Percentiles rank a stretch among this genome's conserved stretches.
phyloP scores from a whole-genome alignment of 495 filamentous ascomycete species.

The Aspergillus sparsus region DNA sequence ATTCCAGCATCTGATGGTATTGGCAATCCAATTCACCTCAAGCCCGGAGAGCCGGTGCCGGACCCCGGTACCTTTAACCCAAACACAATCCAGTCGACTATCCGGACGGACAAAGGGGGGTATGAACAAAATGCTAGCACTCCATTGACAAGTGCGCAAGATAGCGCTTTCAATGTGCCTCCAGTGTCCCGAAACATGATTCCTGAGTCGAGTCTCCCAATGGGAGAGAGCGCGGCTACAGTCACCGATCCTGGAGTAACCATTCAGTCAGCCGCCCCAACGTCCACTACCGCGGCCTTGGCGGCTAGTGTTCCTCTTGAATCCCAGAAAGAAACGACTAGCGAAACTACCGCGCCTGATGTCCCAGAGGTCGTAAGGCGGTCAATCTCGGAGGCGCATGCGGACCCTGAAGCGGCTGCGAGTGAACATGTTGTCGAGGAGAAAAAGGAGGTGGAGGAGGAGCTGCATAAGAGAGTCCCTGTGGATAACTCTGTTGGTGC shows the following conservation, averaged over 20 bases:
- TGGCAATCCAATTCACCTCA: conserved; percentile 75
- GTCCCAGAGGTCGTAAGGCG: conserved; percentile 75
- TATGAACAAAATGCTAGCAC: conserved; percentile 74
- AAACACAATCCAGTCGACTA: conserved; percentile 55
- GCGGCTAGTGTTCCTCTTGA: conserved; percentile 73
- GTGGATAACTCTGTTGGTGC: conserved; percentile 50
- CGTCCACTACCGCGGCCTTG: conserved; percentile 71
- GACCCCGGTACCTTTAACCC: conserved; percentile 51
- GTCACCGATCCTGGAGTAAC: conserved; percentile 50
- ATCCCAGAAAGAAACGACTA: conserved; percentile 52
- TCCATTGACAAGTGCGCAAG: conserved; percentile 21
- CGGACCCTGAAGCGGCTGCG: conserved; percentile 69
- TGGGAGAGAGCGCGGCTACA: conserved; percentile 39
- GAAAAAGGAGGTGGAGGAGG: conserved; percentile 73
- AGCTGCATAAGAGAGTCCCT: conserved; percentile 59
- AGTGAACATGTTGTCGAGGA: conserved; percentile 68
- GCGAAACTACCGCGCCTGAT: conserved; percentile 46
- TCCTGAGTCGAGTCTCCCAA: conserved; percentile 83
- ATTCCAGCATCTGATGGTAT: conserved; percentile 72
- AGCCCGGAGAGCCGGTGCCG: conserved; percentile 79
- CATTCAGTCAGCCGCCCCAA: conserved; percentile 68
- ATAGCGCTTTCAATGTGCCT: conserved; percentile 57
- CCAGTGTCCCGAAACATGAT: conserved; percentile 67
- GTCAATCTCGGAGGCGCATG: conserved; percentile 63
- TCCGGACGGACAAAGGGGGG: conserved; percentile 76